Evolutionary conservation across 257 asterid species (phyloP).

Genomic region (Solanum habrochaites): DNA sequence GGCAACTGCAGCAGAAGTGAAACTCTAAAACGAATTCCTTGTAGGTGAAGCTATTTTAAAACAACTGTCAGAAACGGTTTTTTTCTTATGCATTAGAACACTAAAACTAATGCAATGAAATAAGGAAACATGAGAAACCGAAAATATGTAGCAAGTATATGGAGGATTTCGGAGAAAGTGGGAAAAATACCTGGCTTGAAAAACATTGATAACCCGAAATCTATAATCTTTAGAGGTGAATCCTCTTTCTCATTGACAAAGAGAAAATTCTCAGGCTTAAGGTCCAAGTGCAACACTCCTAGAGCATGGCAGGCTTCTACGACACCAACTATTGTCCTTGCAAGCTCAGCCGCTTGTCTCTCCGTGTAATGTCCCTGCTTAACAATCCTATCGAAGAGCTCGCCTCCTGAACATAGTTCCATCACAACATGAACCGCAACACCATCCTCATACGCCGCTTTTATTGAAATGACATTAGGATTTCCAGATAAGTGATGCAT

Average conservation of each 20-base stretch:
- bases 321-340: conserved; percentile 34
- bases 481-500: conserved; percentile 43
- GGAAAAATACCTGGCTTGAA: conserved; percentile 28
- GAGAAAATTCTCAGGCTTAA: conserved; percentile 40
- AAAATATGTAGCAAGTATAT: background rate
- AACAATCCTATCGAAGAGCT: conserved; percentile 39
- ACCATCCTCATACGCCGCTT: conserved; percentile 37
- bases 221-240: conserved; percentile 30
- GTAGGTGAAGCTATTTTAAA: background rate
- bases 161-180: background rate
- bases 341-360: conserved; percentile 36
- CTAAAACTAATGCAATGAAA: background rate
- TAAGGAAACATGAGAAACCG: background rate
- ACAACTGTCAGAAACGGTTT: background rate
- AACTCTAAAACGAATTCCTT: background rate
- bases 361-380: conserved; percentile 44
- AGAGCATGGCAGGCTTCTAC: conserved; percentile 39
- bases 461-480: conserved; percentile 32
- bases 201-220: conserved; percentile 36
- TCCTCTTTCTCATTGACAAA: conserved; percentile 29
- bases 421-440: conserved; percentile 35
- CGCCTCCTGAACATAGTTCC: conserved; percentile 44
- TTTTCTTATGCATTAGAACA: background rate
- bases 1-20: background rate
- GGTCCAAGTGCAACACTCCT: conserved; percentile 39